phyloP scores from a whole-genome alignment of 1,139 yeast genomes.

The Zygoascus hellenicus region DNA sequence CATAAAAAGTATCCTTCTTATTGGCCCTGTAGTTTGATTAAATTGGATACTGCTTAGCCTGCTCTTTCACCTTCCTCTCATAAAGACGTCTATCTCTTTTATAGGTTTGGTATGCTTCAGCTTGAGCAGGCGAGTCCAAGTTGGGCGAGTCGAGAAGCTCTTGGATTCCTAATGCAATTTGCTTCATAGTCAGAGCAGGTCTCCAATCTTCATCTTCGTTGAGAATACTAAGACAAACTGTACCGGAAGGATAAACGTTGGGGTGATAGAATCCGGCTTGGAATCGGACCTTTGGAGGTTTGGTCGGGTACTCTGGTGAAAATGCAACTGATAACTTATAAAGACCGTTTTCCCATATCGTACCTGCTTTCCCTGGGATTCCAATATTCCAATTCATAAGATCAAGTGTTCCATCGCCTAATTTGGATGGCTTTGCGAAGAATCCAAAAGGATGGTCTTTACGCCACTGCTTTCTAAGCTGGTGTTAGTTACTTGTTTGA shows the following conservation, averaged over 20 bases:
- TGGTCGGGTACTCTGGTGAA: constrained; percentile 91
- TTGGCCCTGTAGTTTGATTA: constrained; percentile 9
- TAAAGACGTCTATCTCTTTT: constrained; percentile 52
- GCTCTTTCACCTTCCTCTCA: constrained; percentile 72
- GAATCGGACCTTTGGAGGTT: constrained; percentile 90
- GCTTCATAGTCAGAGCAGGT: constrained; percentile 91
- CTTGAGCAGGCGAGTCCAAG: constrained; percentile 95
- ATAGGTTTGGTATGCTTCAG: constrained; percentile 89
- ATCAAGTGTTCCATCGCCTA: constrained; percentile 74
- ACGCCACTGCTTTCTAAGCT: constrained; percentile 84
- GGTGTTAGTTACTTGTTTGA: background rate
- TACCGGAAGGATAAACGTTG: constrained; percentile 94
- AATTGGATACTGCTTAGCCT: constrained; percentile 63
- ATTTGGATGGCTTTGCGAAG: constrained; percentile 80
- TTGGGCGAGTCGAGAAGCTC: constrained; percentile 87
- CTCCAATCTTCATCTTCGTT: constrained; percentile 98
- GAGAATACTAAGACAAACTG: constrained; percentile 84
- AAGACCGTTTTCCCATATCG: constrained; percentile 84
- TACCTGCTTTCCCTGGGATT: constrained; percentile 84
- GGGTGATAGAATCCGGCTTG: constrained; percentile 93
- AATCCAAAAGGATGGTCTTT: constrained; percentile 98
- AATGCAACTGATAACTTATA: constrained; percentile 81
- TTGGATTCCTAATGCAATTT: constrained; percentile 86
- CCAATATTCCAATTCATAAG: constrained; percentile 90
- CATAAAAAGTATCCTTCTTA: no score